Evolutionary conservation across 1,284 basidiomycete species (phyloP), one percentile per base, ranked within the genome.

Genomic region (Inonotus hispidus): DNA sequence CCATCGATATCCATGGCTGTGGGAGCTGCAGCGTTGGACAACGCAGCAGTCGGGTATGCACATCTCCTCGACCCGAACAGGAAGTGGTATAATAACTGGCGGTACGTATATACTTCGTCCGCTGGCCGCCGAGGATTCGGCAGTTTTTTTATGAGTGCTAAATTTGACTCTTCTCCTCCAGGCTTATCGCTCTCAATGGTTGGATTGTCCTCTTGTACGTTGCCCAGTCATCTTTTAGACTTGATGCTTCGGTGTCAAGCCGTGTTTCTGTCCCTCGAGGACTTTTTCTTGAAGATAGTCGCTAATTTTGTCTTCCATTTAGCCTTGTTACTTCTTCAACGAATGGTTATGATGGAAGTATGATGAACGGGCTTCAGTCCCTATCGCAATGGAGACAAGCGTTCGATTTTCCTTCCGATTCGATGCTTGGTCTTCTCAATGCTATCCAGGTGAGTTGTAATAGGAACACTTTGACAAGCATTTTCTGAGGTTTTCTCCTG

Each of bases 401-500:
- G 5, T 79, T 80, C 68, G 62, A 74, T 56, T 54, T 68, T 58
- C 70, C 71, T 7, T 56, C 63, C 14, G 66, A 66, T 35, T 41
- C 61, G 27, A 74, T 72, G 65, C 72, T 77, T 32, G 63, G 66
- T 38, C 58, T 66, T 37, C 64, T 72, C 29, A 69, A 66, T 23
- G 67, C 68, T 37, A 71, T 71, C 23, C 70, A 71, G 73, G 85
- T 84, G 74, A 68, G 43, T 52, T 29, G 11, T 32, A 16, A n/a
- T 56, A 14, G 7, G 4, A 32, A 4, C 32, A 4, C 8, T 32
- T 8, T 32, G 32, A 32, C 32, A 32, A 32, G 8, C 8, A 32
- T 8, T 32, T 32, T 32, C 32, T 32, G 32, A 32, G 4, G 8
- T 8, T 4, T 32, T 32, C 8, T 32, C 32, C n/a, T n/a, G 32